Evolutionary conservation across 2,329 filamentous ascomycete species (phyloP).

Genomic region (Aspergillus fijiensis): DNA sequence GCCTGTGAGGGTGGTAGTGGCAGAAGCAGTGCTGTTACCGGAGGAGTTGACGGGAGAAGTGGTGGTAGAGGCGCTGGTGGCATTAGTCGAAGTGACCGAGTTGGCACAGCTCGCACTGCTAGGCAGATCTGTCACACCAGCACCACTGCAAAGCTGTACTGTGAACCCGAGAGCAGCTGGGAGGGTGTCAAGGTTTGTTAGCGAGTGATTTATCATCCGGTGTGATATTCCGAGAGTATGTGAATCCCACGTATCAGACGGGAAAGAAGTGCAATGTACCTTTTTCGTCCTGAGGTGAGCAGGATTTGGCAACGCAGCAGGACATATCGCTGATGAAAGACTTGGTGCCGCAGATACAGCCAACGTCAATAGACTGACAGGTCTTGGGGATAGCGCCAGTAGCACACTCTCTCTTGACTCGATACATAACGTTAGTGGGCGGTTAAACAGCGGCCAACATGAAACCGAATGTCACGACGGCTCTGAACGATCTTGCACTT

Average conservation of each 20-base stretch:
- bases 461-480: background rate
- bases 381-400: slow-evolving; percentile 42
- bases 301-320: slow-evolving; percentile 52
- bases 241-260: slow-evolving; percentile 1
- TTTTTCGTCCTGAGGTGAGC: slow-evolving; percentile 44
- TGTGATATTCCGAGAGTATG: background rate
- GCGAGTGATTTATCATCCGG: background rate
- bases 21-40: background rate
- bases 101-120: slow-evolving; percentile 29
- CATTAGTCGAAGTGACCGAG: slow-evolving; percentile 15
- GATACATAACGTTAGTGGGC: slow-evolving; percentile 2
- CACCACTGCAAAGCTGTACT: slow-evolving; percentile 39
- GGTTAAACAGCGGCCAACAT: background rate
- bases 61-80: slow-evolving; percentile 13
- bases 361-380: slow-evolving; percentile 42
- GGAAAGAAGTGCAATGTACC: slow-evolving; percentile 23
- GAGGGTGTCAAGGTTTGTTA: slow-evolving; percentile 6
- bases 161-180: slow-evolving; percentile 38
- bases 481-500: slow-evolving; percentile 31
- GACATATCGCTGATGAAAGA: slow-evolving; percentile 50
- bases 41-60: background rate
- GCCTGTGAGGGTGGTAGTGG: background rate
- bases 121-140: slow-evolving; percentile 39
- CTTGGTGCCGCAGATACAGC: slow-evolving; percentile 51
- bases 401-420: slow-evolving; percentile 39